Conservation (phyloP, 805 yeast genomes). For the Wickerhamomyces ciferrii region DNA sequence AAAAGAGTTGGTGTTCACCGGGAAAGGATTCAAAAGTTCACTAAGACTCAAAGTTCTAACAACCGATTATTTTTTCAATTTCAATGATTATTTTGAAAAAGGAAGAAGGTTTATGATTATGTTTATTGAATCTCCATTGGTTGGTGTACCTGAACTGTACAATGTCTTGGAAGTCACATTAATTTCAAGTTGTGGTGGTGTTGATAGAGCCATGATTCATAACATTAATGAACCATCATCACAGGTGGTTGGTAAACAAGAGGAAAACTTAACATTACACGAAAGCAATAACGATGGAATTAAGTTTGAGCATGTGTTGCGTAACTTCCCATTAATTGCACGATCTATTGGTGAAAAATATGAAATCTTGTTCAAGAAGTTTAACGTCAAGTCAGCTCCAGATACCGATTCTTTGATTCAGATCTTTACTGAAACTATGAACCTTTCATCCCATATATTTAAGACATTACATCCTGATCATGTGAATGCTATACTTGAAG, state of each 20-base stretch:
- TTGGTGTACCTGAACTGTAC: conserved; percentile 29
- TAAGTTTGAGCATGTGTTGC: conserved; percentile 32
- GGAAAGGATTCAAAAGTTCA: conserved; percentile 50
- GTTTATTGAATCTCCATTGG: conserved; percentile 50
- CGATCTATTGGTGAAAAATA: conserved; percentile 34
- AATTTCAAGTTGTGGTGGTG: conserved; percentile 4
- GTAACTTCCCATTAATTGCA: conserved; percentile 33
- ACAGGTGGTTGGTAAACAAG: neutral
- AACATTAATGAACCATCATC: neutral
- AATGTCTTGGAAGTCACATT: conserved; percentile 1
- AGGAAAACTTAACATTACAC: neutral
- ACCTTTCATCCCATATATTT: conserved; percentile 22
- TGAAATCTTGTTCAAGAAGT: conserved; percentile 31
- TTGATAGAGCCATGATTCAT: neutral
- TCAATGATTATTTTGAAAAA: conserved; percentile 54
- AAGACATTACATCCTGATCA: conserved; percentile 19
- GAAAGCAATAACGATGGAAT: conserved; percentile 4
- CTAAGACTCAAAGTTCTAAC: conserved; percentile 37
- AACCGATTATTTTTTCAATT: conserved; percentile 45
- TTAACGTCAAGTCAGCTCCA: conserved; percentile 26
- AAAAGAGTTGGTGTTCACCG: conserved; percentile 49
- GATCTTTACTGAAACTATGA: conserved; percentile 21
- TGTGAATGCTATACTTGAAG: conserved; percentile 18
- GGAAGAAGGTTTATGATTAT: conserved; percentile 53
- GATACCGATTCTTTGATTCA: conserved; percentile 22